Percentiles rank a stretch among this genome's conserved stretches.
Evolutionary conservation across 768 basidiomycete genomes (phyloP).

Genomic region (Agaricus subrufescens): DNA sequence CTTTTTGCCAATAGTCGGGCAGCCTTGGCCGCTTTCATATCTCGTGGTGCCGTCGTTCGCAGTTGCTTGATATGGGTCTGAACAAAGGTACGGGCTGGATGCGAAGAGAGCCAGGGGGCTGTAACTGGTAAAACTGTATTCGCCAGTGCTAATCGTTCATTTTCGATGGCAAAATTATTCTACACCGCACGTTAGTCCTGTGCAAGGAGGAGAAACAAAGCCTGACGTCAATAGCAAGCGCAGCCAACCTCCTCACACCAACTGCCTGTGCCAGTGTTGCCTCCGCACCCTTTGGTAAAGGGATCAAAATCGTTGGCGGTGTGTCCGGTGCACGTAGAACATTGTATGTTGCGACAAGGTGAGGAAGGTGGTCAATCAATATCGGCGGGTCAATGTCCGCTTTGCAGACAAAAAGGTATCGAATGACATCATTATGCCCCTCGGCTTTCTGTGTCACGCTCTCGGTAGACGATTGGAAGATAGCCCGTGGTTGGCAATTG

Average conservation of each 20-base stretch:
- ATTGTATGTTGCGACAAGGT: slow-evolving; percentile 75
- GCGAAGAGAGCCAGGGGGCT: slow-evolving; percentile 60
- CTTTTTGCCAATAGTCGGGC: slow-evolving; percentile 44
- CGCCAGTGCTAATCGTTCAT: slow-evolving; percentile 32
- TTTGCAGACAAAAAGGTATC: slow-evolving; percentile 63
- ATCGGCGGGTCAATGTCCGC: slow-evolving; percentile 72
- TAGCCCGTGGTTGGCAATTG: slow-evolving; percentile 7
- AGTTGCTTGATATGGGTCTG: slow-evolving; percentile 83
- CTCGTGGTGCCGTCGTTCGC: slow-evolving; percentile 71
- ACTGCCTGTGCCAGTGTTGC: slow-evolving; percentile 48
- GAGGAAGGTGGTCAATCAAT: slow-evolving; percentile 70
- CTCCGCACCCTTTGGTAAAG: slow-evolving; percentile 69
- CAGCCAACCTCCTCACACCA: slow-evolving; percentile 64
- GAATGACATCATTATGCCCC: slow-evolving; percentile 20
- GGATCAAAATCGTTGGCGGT: slow-evolving; percentile 29
- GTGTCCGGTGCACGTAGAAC: slow-evolving; percentile 23
- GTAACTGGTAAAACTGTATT: slow-evolving; percentile 44
- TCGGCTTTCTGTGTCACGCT: slow-evolving; percentile 5
- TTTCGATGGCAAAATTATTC: slow-evolving; percentile 15
- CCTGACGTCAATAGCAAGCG: slow-evolving; percentile 65
- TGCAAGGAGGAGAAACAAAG: neutral
- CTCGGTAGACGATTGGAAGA: slow-evolving; percentile 18
- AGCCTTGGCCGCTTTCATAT: slow-evolving; percentile 70
- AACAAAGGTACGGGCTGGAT: slow-evolving; percentile 30
- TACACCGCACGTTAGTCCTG: slow-evolving; percentile 7